A percentile compares a stretch with the other conserved stretches of the same genome.
phyloP scores from a whole-genome alignment of 2,329 filamentous ascomycete genomes.

The Pyrenochaeta sp. region DNA sequence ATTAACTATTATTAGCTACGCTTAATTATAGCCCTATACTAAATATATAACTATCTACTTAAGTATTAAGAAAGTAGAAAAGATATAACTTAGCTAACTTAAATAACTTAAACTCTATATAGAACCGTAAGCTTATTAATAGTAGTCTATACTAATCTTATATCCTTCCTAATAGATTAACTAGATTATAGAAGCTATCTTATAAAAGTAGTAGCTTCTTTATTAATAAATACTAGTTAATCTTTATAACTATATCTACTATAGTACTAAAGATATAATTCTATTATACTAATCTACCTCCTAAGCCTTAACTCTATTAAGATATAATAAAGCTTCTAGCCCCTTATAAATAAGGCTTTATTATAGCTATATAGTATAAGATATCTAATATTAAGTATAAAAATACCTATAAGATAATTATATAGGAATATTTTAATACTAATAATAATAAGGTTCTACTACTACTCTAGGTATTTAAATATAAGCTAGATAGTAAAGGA shows the following conservation, averaged over 20 bases:
- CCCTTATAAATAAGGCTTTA: conserved; percentile 17
- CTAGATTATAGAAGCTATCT: conserved; percentile 9
- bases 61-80: conserved; percentile 14
- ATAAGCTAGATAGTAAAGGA: conserved; percentile 21
- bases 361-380: conserved; percentile 9
- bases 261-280: conserved; percentile 14
- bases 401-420: conserved; percentile 15
- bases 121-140: conserved; percentile 14
- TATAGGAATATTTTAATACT: conserved; percentile 19
- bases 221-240: conserved; percentile 17
- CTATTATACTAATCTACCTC: conserved; percentile 10
- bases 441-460: conserved; percentile 14
- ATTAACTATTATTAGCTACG: conserved; percentile 7
- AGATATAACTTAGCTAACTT: conserved; percentile 5
- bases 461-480: conserved; percentile 19
- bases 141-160: conserved; percentile 7
- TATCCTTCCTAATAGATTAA: conserved; percentile 15
- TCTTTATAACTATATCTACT: conserved; percentile 13
- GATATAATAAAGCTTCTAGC: conserved; percentile 16
- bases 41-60: conserved; percentile 9
- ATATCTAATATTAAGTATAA: conserved; percentile 15
- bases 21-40: conserved; percentile 1
- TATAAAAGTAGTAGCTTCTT: conserved; percentile 20
- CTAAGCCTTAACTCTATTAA: conserved; percentile 11
- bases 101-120: conserved; percentile 1